Base-by-base conservation (phyloP, 2,329 filamentous ascomycete species). In the Ophiostoma piceae region DNA sequence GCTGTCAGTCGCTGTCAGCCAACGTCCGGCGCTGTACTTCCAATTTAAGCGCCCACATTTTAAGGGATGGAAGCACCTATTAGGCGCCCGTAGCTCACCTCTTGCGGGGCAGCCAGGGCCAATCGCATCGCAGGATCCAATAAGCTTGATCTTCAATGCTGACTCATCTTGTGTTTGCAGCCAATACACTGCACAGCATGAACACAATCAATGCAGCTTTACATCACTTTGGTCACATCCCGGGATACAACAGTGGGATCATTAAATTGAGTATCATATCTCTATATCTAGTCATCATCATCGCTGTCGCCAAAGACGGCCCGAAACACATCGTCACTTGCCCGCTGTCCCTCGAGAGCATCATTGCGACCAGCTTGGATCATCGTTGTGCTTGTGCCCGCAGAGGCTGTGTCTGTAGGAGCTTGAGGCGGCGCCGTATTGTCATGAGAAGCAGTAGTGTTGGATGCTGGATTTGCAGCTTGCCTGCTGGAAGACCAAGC, bases 251-350 rank as follows among this genome's bases (percentile, higher is more conserved):
- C 5, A 8, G 19, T 16, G n/a, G 19, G 19, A n/a, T 2, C 43
- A 47, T 47, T 19, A n/a, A 47, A n/a, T 47, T 14, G 5, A 19
- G 19, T 4, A 47, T 19, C 16, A 16, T 19, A 47, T 19, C 26
- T 19, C 32, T 26, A 35, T 16, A 35, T 57, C 16, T 35, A 32
- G 8, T 74, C 74, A 2, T 77, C 76, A 14, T 92, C 90, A 73
- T 90, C 90, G 76, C 91, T 91, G 77, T 93, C 92, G 6, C 94
- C 94, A 84, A 98, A 98, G 39, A 98, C 93, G n/a, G 92, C 92
- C 74, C 87, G 92, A 75, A 97, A 93, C 0, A 97, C 89, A 62
- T 91, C 91, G 67, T 94, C 92, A 19, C 90, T 88, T 0, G 93
- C 91, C 69, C 87, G 85, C 75, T 88, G 83, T 0, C 85, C 89